Evolutionary conservation across 805 yeast genomes (phyloP).

Genomic region (Vanderwaltozyma polyspora): DNA sequence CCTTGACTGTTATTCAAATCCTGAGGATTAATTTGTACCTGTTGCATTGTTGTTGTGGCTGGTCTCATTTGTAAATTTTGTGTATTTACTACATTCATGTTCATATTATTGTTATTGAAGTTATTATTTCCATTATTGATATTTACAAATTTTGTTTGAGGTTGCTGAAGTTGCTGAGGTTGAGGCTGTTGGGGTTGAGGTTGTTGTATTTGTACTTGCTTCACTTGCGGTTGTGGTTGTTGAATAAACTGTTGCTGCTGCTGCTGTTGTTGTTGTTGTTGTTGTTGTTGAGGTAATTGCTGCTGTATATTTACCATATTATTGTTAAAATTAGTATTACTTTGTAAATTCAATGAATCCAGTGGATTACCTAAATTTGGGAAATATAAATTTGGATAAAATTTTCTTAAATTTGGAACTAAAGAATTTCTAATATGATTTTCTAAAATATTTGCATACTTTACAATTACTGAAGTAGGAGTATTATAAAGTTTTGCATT

Average conservation of each 20-base stretch:
- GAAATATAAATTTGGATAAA: slow-evolving; percentile 27
- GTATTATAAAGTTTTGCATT: slow-evolving; percentile 80
- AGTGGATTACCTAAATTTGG: slow-evolving; percentile 57
- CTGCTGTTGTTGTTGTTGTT: neutral
- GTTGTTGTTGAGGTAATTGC: too few relatives aligned
- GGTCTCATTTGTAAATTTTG: neutral
- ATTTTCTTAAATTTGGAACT: slow-evolving; percentile 26
- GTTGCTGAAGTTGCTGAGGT: neutral
- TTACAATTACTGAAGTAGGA: slow-evolving; percentile 53
- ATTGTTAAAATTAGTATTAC: too few relatives aligned
- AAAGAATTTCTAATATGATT: slow-evolving; percentile 28
- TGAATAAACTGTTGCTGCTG: neutral
- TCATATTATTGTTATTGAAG: neutral
- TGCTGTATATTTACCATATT: too few relatives aligned
- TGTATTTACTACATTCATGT: neutral
- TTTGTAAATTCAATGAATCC: too few relatives aligned
- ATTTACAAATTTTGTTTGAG: too few relatives aligned
- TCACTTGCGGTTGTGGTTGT: neutral
- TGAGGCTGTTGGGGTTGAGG: neutral
- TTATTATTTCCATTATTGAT: too few relatives aligned
- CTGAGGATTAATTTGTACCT: too few relatives aligned
- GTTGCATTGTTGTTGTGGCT: too few relatives aligned
- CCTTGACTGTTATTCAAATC: too few relatives aligned
- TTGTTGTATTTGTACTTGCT: neutral
- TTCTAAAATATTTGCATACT: slow-evolving; percentile 47